Conservation (phyloP, 441 rosid genomes). For the Kokia cookei region DNA sequence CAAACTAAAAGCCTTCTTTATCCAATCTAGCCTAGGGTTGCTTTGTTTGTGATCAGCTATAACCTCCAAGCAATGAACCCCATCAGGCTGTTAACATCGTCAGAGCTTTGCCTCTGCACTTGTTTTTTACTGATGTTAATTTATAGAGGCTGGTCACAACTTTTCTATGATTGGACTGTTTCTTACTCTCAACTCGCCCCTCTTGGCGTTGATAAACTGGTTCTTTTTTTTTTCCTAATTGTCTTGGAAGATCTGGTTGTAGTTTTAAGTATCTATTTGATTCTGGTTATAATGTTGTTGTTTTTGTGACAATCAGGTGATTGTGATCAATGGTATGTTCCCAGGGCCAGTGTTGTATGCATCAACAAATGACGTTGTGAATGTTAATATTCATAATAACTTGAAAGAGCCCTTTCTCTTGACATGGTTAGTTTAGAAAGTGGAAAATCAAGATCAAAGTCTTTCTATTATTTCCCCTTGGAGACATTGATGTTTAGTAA, state of each 20-base stretch:
- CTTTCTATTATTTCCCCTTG: background rate
- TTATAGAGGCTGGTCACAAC: background rate
- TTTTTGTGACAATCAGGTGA: conserved; percentile 32
- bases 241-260: background rate
- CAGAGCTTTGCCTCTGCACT: background rate
- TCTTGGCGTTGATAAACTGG: conserved; percentile 54
- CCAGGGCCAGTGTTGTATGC: conserved; percentile 68
- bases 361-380: conserved; percentile 56
- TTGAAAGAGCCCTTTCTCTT: conserved; percentile 66
- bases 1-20: background rate
- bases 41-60: background rate
- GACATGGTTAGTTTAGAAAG: conserved; percentile 20
- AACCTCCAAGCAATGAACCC: background rate
- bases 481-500: background rate
- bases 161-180: conserved; percentile 24
- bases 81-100: background rate
- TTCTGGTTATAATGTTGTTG: background rate
- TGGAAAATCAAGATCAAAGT: conserved; percentile 24
- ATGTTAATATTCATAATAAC: conserved; percentile 52
- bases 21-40: background rate
- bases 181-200: conserved; percentile 33
- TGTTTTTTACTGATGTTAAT: background rate
- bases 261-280: background rate
- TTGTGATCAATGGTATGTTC: conserved; percentile 66
- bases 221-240: background rate